These are phyloP conservation scores for Globisporangium recalcitrans DNA, from an alignment of 352 stramenopile species.

Conservation along the genomic window DNA sequence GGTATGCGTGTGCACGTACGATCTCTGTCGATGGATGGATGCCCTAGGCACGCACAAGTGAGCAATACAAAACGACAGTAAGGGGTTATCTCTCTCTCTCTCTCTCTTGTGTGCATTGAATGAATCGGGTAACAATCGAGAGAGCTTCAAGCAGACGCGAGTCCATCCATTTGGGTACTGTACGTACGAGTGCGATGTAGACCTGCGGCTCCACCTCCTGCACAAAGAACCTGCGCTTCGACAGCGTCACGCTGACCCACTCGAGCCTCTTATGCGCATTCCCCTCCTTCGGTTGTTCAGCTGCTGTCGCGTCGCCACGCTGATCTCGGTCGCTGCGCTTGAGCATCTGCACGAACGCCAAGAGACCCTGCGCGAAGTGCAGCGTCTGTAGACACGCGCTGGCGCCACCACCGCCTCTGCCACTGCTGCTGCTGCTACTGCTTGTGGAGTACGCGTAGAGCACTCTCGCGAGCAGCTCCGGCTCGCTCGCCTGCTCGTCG, in stretches of 20 bases:
- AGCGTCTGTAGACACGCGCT: slow-evolving; percentile 27
- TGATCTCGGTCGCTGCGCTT: slow-evolving; percentile 9
- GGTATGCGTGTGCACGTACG: slow-evolving; percentile 24
- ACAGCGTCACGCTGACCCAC: slow-evolving; percentile 47
- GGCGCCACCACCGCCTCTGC: not conserved
- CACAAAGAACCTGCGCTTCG: slow-evolving; percentile 34
- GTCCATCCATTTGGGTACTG: not conserved
- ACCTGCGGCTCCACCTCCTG: slow-evolving; percentile 53
- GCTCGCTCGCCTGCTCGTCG: slow-evolving; percentile 54
- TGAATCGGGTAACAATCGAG: not conserved
- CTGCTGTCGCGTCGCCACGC: not conserved
- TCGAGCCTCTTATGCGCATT: slow-evolving; percentile 15
- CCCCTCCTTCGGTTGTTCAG: no score
- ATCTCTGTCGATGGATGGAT: slow-evolving; percentile 25
- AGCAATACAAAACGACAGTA: not conserved
- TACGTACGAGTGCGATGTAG: slow-evolving; percentile 49
- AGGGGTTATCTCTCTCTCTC: not conserved
- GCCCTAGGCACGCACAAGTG: slow-evolving; percentile 18
- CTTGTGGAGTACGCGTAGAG: slow-evolving; percentile 32
- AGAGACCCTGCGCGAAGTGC: slow-evolving; percentile 45
- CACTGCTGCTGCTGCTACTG: not conserved
- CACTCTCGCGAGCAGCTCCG: slow-evolving; percentile 44
- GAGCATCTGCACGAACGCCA: slow-evolving; percentile 45
- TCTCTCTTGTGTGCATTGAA: not conserved
- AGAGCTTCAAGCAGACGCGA: not conserved